Evolutionary conservation across 768 basidiomycete species (phyloP), one percentile per base, ranked within the genome.

Genomic region (Cystobasidium onofrii): DNA sequence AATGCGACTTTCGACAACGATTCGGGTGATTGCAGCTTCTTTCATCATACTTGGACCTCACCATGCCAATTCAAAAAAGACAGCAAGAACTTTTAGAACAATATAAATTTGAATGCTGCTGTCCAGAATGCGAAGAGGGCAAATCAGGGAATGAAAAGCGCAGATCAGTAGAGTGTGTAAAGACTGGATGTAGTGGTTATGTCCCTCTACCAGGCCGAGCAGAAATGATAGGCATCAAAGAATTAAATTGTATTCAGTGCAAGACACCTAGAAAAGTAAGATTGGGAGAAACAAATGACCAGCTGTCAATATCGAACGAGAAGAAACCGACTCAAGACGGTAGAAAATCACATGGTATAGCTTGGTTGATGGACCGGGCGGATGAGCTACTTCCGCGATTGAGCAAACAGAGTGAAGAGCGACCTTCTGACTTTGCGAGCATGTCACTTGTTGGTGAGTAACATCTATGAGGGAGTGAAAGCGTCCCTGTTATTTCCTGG

Each of bases 21-120:
- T 12, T 9, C 41, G 18, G 15, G 46, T 50, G 46, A 50, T 12
- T 50, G 15, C 18, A 71, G 69, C 31, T 71, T 17, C 52, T 71
- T 7, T 71, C 69, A 9, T 71, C 69, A 20, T 71, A 71, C 34
- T 17, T 71, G 41, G 69, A 71, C 39, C 33, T 71, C 18, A 71
- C 54, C 4, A 36, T 60, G 33, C 50, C 69, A 36, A 25, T 55
- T n/a, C 39, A 29, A 18, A 34, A 71, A 36, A 29, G 69, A 29
- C 69, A 71, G 36, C 50, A 55, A 31, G 69, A 71, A 36, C 34
- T 71, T 3, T 18, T 71, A 17, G 33, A 71, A n/a, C 69, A 71
- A 71, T 71, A 71, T 36, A 39, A 44, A 18, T 71, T 71, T 39
- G 55, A 33, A 55, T 71, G 69, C 27, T 12, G 23, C 50, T 71